Percentiles rank a stretch among this genome's conserved stretches.
Conservation (phyloP, 1,139 yeast species). For the Wickerhamomyces sp. region DNA sequence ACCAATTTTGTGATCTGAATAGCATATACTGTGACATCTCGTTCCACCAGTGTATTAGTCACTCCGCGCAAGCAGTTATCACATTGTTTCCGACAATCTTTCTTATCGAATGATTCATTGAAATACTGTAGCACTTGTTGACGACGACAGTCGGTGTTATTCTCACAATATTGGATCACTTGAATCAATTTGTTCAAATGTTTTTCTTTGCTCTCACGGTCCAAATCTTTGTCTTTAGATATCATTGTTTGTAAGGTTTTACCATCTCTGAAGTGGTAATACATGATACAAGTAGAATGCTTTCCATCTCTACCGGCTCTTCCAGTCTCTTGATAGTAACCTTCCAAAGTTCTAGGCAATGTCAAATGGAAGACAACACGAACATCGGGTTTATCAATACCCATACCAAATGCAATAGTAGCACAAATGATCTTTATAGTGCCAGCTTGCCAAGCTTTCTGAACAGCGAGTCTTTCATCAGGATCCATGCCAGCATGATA, state of each 20-base stretch:
- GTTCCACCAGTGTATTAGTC: constrained; percentile 39
- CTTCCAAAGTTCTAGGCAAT: constrained; percentile 88
- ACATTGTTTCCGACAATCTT: constrained; percentile 66
- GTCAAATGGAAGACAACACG: constrained; percentile 85
- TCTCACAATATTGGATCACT: constrained; percentile 90
- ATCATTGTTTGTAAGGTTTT: constrained; percentile 71
- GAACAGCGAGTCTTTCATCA: constrained; percentile 66
- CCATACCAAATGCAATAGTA: constrained; percentile 98
- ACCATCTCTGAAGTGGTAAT: constrained; percentile 74
- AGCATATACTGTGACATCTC: constrained; percentile 70
- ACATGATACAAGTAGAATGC: constrained; percentile 75
- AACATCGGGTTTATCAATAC: constrained; percentile 95
- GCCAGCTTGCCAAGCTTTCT: constrained; percentile 77
- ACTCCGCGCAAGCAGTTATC: constrained; percentile 71
- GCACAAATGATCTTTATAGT: constrained; percentile 80
- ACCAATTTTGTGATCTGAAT: constrained; percentile 57
- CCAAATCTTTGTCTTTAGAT: constrained; percentile 66
- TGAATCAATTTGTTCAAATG: constrained; percentile 75
- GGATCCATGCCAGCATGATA: constrained; percentile 95
- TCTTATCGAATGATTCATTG: constrained; percentile 72
- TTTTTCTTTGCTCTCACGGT: constrained; percentile 61
- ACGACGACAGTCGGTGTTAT: constrained; percentile 84
- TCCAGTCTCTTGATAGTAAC: constrained; percentile 98
- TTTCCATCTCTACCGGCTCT: constrained; percentile 96
- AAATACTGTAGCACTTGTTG: constrained; percentile 85